Conservation (phyloP, 495 filamentous ascomycete genomes). For the Astrocystis sublimbata region DNA sequence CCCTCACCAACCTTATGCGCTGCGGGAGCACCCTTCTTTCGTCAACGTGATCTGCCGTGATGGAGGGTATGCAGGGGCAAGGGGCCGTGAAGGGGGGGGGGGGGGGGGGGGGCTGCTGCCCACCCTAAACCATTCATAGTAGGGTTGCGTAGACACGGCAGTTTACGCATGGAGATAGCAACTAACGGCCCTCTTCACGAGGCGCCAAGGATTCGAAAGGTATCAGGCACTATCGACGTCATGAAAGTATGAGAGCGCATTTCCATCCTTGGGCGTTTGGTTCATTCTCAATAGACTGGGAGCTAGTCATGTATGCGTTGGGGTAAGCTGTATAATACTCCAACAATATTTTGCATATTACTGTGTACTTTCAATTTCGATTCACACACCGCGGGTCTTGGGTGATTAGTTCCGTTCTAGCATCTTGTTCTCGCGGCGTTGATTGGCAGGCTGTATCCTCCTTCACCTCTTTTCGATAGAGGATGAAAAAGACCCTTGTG, state of each 20-base stretch:
- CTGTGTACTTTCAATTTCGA: no score
- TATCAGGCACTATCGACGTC: constrained; percentile 4
- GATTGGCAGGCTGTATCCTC: not conserved
- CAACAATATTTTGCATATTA: constrained; percentile 3
- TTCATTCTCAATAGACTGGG: constrained; percentile 9
- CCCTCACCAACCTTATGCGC: constrained; percentile 19
- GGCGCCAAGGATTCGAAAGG: constrained; percentile 3
- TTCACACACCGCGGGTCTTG: not conserved
- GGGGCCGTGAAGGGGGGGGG: constrained; percentile 5
- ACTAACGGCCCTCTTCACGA: constrained; percentile 33
- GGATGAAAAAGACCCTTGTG: not conserved
- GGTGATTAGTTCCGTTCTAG: not conserved
- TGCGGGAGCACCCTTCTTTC: constrained; percentile 22
- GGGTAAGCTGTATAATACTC: not conserved
- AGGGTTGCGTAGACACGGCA: constrained; percentile 19
- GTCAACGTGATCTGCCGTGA: constrained; percentile 25
- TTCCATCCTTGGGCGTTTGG: not conserved
- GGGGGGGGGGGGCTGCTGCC: constrained; percentile 14
- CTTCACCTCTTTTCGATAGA: not conserved
- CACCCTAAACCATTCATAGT: constrained; percentile 17
- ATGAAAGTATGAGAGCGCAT: not conserved
- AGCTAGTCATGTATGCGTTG: constrained; percentile 13
- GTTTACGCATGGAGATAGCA: constrained; percentile 13
- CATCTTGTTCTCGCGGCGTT: not conserved
- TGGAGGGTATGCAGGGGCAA: constrained; percentile 16